A percentile compares a stretch with the other conserved stretches of the same genome.
Conservation (phyloP, 768 basidiomycete species). For the Cystobasidium onofrii region DNA sequence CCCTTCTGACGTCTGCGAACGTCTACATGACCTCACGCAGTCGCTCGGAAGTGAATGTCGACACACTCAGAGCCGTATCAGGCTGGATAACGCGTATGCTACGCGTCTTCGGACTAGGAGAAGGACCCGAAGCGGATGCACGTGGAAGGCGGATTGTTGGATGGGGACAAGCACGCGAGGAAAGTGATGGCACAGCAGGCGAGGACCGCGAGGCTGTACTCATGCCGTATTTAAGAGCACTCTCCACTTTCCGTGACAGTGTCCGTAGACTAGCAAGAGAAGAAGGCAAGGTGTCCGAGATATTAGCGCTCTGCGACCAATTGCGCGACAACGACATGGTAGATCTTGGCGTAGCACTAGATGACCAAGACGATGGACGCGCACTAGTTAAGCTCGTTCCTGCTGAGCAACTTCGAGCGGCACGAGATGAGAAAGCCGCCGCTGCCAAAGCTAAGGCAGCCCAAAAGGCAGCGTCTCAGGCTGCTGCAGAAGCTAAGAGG, state of each 20-base stretch:
- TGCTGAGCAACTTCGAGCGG: slow-evolving; percentile 48
- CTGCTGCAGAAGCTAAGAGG: slow-evolving; percentile 54
- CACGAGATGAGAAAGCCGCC: slow-evolving; percentile 63
- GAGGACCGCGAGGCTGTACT: slow-evolving; percentile 66
- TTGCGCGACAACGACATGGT: slow-evolving; percentile 82
- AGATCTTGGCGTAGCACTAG: slow-evolving; percentile 87
- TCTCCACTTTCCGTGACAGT: slow-evolving; percentile 85
- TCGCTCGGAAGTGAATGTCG: slow-evolving; percentile 47
- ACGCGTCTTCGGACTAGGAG: slow-evolving; percentile 51
- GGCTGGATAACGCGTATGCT: slow-evolving; percentile 52
- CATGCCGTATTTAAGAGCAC: slow-evolving; percentile 75
- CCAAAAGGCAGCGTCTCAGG: slow-evolving; percentile 44
- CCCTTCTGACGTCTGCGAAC: slow-evolving; percentile 76
- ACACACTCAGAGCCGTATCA: slow-evolving; percentile 55
- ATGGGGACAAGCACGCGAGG: slow-evolving; percentile 55
- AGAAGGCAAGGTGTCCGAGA: slow-evolving; percentile 59
- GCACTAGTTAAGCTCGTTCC: slow-evolving; percentile 27
- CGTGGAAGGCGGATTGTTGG: slow-evolving; percentile 63
- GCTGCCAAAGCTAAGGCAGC: slow-evolving; percentile 67
- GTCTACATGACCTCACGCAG: slow-evolving; percentile 59
- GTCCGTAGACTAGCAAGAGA: slow-evolving; percentile 73
- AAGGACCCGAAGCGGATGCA: slow-evolving; percentile 53
- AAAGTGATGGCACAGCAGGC: slow-evolving; percentile 37
- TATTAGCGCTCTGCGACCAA: slow-evolving; percentile 76
- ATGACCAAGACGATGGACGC: slow-evolving; percentile 79